Base-by-base conservation (phyloP, 2,329 filamentous ascomycete genomes). In the Ophiosphaerella korrae region DNA sequence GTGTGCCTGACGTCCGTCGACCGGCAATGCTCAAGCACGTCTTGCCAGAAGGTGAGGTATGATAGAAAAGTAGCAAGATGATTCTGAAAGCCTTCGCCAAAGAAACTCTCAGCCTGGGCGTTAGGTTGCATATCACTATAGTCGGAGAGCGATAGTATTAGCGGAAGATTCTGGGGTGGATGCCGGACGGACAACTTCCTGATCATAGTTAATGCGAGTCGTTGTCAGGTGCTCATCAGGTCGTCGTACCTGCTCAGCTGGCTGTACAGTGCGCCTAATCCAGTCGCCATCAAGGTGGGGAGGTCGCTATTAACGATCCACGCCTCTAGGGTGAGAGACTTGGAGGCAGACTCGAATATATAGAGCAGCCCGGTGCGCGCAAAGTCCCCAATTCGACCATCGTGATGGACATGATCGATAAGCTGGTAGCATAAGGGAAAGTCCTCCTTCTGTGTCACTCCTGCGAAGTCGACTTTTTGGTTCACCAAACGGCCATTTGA, bases 271-370 rank as follows among this genome's bases (percentile, higher is more conserved):
- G 86, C 94, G 13, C 94, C 94, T 1, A 99, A 77, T 0, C 94
- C 94, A 0, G 92, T 97, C 3, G 94, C 94, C 94, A 99, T 97
- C 58, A 97, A 80, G 0, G 94, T 97, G 11, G 94, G 94, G 45
- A 99, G 80, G 71, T 99, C 94, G 72, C 93, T 97, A 70, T 96
- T 92, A 40, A 97, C 91, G 58, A 99, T 90, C 94, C 94, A 99
- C 66, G 91, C 89, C 76, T 99, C 94, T 52, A 99, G 75, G 1
- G 86, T 83, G 16, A 86, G 84, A 1, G 92, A 96, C 60, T 86
- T 88, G 0, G 91, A 93, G 0, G 93, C 91, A 0, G 91, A 90
- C 75, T 97, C 93, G 62, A 97, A 96, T 52, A 99, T 90, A 75
- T 99, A 99, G 7, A 99, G 81, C 55, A 99, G 74, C 0, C 94